A percentile compares a stretch with the other conserved stretches of the same genome.
Evolutionary conservation across 305 asterid species (phyloP).

Genomic region (Fraxinus platypoda): DNA sequence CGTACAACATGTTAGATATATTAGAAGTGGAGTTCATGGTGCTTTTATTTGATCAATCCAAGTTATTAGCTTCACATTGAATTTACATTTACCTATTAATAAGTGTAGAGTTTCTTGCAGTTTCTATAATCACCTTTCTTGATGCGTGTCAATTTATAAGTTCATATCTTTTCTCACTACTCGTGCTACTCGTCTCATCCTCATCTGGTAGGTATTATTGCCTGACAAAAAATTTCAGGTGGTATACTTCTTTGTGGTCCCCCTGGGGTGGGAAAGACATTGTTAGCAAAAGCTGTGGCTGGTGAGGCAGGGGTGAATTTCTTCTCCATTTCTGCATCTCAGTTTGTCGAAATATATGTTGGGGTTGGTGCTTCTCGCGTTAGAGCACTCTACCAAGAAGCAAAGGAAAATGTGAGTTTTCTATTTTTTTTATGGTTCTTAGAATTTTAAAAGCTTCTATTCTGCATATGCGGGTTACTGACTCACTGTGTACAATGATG

Average conservation of each 20-base stretch:
- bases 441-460: not conserved
- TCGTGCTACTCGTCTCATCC: not conserved
- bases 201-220: not conserved
- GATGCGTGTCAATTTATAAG: not conserved
- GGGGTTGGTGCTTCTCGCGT: conserved; percentile 99
- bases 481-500: conserved; percentile 4
- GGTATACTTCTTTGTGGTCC: conserved; percentile 99
- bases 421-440: conserved; percentile 7
- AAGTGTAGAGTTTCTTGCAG: not conserved
- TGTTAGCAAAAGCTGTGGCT: conserved; percentile 96
- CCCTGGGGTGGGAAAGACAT: conserved; percentile 98
- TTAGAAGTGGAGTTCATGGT: not conserved
- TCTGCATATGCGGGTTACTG: not conserved
- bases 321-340: conserved; percentile 98
- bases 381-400: conserved; percentile 96
- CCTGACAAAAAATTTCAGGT: conserved; percentile 46
- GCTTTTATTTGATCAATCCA: not conserved
- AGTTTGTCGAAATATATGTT: conserved; percentile 95
- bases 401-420: conserved; percentile 75
- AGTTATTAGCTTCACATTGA: not conserved
- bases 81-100: not conserved
- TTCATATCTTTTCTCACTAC: not conserved
- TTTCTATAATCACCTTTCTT: not conserved
- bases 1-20: not conserved
- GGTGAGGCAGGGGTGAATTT: conserved; percentile 99